Evolutionary conservation across 1,139 yeast genomes (phyloP).

Genomic region (Blastobotrys apis): DNA sequence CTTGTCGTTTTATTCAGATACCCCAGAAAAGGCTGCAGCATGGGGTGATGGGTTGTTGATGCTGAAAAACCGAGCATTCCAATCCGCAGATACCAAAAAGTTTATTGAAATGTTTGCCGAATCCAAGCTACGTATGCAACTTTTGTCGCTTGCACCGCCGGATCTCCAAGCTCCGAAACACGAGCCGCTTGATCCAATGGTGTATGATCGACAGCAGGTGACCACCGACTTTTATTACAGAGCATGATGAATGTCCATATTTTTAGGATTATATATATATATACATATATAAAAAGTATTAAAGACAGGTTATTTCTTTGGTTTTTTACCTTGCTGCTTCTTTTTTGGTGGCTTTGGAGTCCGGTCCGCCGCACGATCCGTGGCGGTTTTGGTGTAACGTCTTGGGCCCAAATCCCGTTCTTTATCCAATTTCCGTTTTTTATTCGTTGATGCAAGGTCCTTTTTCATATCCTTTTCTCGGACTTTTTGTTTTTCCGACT

Average conservation of each 20-base stretch:
- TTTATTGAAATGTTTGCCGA: conserved; percentile 57
- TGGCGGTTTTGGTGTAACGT: conserved; percentile 31
- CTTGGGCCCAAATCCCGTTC: conserved; percentile 32
- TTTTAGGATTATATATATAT: neutral
- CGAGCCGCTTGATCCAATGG: conserved; percentile 9
- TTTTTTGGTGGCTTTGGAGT: neutral
- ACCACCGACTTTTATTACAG: conserved; percentile 30
- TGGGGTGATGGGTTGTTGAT: conserved; percentile 81
- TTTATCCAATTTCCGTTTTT: conserved; percentile 58
- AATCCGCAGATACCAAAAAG: conserved; percentile 55
- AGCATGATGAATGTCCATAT: conserved; percentile 4
- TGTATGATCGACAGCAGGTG: conserved; percentile 14
- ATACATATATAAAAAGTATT: too few species aligned
- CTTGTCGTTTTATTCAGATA: conserved; percentile 63
- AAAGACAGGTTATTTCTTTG: too few species aligned
- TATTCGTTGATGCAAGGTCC: conserved; percentile 57
- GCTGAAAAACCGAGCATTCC: conserved; percentile 41
- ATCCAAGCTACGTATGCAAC: conserved; percentile 61
- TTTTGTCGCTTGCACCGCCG: conserved; percentile 49
- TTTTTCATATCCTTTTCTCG: conserved; percentile 51
- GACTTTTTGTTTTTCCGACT: conserved; percentile 68
- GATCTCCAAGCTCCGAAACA: conserved; percentile 25
- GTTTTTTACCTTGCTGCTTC: conserved; percentile 13
- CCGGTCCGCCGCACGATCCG: conserved; percentile 26
- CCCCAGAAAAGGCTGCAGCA: conserved; percentile 65